A percentile compares a stretch with the other conserved stretches of the same genome.
Evolutionary conservation across 176 grass and related monocot genomes (phyloP).

Genomic region (Paspalum notatum): DNA sequence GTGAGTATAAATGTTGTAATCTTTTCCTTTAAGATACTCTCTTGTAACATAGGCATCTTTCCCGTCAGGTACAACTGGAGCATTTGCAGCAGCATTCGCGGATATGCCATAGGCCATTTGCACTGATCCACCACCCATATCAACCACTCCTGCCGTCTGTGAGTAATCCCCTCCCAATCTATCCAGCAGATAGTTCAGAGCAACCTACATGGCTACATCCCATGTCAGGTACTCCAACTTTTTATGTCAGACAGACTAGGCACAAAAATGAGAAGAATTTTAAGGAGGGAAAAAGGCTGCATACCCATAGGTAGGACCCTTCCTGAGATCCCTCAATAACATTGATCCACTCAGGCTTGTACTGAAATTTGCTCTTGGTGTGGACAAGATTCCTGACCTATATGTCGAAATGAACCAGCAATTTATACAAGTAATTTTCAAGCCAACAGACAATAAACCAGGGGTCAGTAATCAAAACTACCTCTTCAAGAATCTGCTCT

Average conservation of each 20-base stretch:
- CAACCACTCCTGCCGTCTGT: slow-evolving; percentile 45
- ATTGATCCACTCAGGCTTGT: slow-evolving; percentile 42
- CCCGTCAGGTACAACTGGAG: slow-evolving; percentile 2
- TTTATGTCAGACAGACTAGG: too few species aligned
- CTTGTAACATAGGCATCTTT: slow-evolving; percentile 40
- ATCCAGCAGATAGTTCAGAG: slow-evolving; percentile 57
- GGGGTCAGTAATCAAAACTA: slow-evolving; percentile 4
- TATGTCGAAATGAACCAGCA: not conserved
- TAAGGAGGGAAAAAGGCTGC: too few species aligned
- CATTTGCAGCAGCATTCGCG: slow-evolving; percentile 33
- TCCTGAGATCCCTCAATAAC: slow-evolving; percentile 52
- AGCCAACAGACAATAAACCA: too few species aligned
- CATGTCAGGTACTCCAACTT: not conserved
- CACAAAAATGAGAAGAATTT: too few species aligned
- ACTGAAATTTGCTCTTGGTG: slow-evolving; percentile 43
- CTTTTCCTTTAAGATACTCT: slow-evolving; percentile 41
- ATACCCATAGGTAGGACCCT: slow-evolving; percentile 62
- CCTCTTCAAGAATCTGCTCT: slow-evolving; percentile 52
- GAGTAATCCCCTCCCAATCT: slow-evolving; percentile 52
- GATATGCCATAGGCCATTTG: slow-evolving; percentile 63
- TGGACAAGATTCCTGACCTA: slow-evolving; percentile 49
- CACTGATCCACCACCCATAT: slow-evolving; percentile 59
- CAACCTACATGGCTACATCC: slow-evolving; percentile 14
- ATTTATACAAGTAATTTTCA: not conserved
- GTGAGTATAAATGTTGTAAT: slow-evolving; percentile 55